Base-by-base conservation (phyloP, 2,329 filamentous ascomycete species). In the Curvularia eragrostidis region DNA sequence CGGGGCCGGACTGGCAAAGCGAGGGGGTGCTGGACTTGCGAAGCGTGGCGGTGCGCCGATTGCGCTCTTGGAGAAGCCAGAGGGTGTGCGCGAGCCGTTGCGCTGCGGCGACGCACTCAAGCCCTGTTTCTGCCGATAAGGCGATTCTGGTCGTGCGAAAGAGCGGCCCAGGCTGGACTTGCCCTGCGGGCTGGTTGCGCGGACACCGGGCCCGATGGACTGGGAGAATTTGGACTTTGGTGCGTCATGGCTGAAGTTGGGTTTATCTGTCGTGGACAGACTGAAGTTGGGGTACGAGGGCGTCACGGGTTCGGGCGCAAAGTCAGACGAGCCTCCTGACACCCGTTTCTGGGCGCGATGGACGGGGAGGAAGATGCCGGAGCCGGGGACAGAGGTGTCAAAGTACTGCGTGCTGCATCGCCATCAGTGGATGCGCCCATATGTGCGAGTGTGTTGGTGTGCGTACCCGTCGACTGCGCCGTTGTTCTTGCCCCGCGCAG, bases 401-500 rank as follows among this genome's bases (percentile, higher is more conserved):
- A 99, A 99, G 79, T 99, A 99, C 54, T 81, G 81, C 58, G 81
- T 82, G 39, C 83, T 84, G 64, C 53, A 50, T 26, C 2, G 46
- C 21, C 41, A 50, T 66, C 34, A 68, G 62, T 54, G 47, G 30
- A 46, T 44, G 51, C 46, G n/a, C n/a, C 26, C 55, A 39, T 9
- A 34, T 49, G 39, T 32, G 15, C 24, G 6, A 21, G 49, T n/a
- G 5, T 21, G 34, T 32, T 24, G 23, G 54, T 50, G 36, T 51
- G 54, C 86, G 78, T 83, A 94, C 91, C 94, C 95, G 67, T 98
- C 94, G 53, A 98, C 95, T 76, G 97, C 93, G 63, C 95, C 95
- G 70, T 86, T 96, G 74, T 99, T 99, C 83, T 99, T 99, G 32
- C 95, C 95, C 73, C 90, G 87, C 50, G 84, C 78, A 32, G 93